Evolutionary conservation across 1,139 yeast species (phyloP).

Genomic region (Candida sanyaensis): DNA sequence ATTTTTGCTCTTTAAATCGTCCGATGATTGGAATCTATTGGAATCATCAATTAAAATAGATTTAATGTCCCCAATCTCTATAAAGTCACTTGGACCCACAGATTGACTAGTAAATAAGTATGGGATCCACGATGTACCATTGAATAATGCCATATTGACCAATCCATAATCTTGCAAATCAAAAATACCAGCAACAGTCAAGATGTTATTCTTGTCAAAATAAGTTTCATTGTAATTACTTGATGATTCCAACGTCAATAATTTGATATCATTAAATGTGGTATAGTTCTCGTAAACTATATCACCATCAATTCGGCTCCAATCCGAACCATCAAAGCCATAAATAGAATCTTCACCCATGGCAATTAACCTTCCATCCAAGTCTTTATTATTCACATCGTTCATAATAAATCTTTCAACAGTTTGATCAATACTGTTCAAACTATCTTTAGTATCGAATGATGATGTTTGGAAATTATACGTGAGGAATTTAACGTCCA

Average conservation of each 20-base stretch:
- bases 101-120: slow-evolving; percentile 40
- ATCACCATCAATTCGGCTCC: slow-evolving; percentile 43
- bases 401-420: slow-evolving; percentile 51
- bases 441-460: slow-evolving; percentile 21
- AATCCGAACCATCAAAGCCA: slow-evolving; percentile 51
- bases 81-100: slow-evolving; percentile 7
- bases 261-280: slow-evolving; percentile 40
- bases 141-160: slow-evolving; percentile 67
- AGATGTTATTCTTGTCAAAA: slow-evolving; percentile 45
- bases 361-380: slow-evolving; percentile 54
- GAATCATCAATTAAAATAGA: slow-evolving; percentile 40
- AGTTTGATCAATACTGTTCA: slow-evolving; percentile 33
- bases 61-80: slow-evolving; percentile 31
- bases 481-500: slow-evolving; percentile 42
- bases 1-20: slow-evolving; percentile 26
- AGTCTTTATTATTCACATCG: slow-evolving; percentile 45
- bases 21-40: slow-evolving; percentile 39
- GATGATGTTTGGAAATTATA: slow-evolving; percentile 49
- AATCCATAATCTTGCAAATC: slow-evolving; percentile 54
- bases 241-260: slow-evolving; percentile 35
- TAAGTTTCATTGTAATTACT: slow-evolving; percentile 29
- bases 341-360: slow-evolving; percentile 53
- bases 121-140: slow-evolving; percentile 76
- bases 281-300: slow-evolving; percentile 29
- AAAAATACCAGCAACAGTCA: slow-evolving; percentile 67